These are phyloP conservation scores for Hemileia vastatrix DNA, from an alignment of 1,284 basidiomycete genomes.

Conservation along the genomic window DNA sequence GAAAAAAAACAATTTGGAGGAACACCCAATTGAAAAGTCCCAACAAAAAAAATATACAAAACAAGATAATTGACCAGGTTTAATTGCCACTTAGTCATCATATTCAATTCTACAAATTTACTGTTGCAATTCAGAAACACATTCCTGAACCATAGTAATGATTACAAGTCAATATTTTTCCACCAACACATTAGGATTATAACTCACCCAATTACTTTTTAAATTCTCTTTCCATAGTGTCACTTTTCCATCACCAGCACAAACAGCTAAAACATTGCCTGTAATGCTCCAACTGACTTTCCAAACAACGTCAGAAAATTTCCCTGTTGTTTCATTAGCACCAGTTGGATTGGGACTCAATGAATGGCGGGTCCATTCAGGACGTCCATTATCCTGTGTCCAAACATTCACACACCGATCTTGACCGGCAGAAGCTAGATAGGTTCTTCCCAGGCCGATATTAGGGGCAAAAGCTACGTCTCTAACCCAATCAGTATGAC, in stretches of 20 bases:
- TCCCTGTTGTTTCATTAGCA: conserved; percentile 39
- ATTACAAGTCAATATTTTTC: background rate
- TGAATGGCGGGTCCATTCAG: conserved; percentile 59
- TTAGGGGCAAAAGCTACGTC: conserved; percentile 98
- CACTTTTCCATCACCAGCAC: conserved; percentile 95
- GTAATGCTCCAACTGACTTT: conserved; percentile 93
- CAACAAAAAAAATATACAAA: background rate
- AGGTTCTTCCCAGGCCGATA: conserved; percentile 83
- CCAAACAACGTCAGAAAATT: conserved; percentile 94
- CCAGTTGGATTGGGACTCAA: conserved; percentile 41
- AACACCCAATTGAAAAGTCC: background rate
- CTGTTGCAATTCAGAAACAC: conserved; percentile 19
- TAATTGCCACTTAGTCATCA: too few relatives aligned
- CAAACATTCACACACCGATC: conserved; percentile 46
- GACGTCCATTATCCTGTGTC: conserved; percentile 48
- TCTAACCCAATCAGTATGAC: conserved; percentile 92
- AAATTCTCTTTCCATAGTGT: conserved; percentile 97
- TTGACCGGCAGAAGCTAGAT: conserved; percentile 91
- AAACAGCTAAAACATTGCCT: conserved; percentile 91
- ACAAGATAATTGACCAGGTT: too few relatives aligned
- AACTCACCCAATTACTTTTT: conserved; percentile 84
- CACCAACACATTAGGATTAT: background rate
- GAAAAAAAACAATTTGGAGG: too few relatives aligned
- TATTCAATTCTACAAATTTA: background rate
- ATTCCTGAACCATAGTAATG: conserved; percentile 2